Evolutionary conservation across 108 stramenopile species (phyloP).

Genomic region (Chaetoceros tenuissimus): DNA sequence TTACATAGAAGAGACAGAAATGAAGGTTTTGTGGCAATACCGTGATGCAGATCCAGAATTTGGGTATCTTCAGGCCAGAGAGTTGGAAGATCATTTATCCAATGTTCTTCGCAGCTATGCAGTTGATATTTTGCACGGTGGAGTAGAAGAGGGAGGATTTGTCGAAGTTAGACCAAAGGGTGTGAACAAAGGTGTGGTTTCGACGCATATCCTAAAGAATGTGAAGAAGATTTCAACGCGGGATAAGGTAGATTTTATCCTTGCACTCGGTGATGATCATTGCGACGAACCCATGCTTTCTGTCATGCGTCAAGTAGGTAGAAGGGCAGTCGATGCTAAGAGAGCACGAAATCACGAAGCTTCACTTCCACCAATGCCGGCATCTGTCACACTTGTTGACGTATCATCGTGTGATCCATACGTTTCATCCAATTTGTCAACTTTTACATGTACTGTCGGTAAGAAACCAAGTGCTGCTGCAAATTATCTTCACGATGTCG

Average conservation of each 20-base stretch:
- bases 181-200: slow-evolving; percentile 83
- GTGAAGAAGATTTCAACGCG: slow-evolving; percentile 35
- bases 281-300: slow-evolving; percentile 96
- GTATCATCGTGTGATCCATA: slow-evolving; percentile 63
- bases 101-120: slow-evolving; percentile 83
- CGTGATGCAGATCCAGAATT: slow-evolving; percentile 97
- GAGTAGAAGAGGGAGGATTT: slow-evolving; percentile 82
- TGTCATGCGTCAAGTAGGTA: slow-evolving; percentile 78
- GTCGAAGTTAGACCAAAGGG: slow-evolving; percentile 84
- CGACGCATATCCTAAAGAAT: slow-evolving; percentile 69
- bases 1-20: slow-evolving; percentile 84
- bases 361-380: slow-evolving; percentile 56
- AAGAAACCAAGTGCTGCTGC: slow-evolving; percentile 96
- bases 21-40: slow-evolving; percentile 95
- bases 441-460: slow-evolving; percentile 91
- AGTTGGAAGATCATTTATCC: slow-evolving; percentile 93
- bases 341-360: slow-evolving; percentile 36
- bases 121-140: slow-evolving; percentile 88
- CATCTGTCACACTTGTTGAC: slow-evolving; percentile 64
- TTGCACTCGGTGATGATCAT: slow-evolving; percentile 87
- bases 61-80: slow-evolving; percentile 89
- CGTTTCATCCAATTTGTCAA: slow-evolving; percentile 51
- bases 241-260: slow-evolving; percentile 69
- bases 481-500: slow-evolving; percentile 88
- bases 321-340: slow-evolving; percentile 33